These are phyloP conservation scores for Nigrograna mackinnonii DNA, from an alignment of 2,329 filamentous ascomycete species.

Conservation along the genomic window DNA sequence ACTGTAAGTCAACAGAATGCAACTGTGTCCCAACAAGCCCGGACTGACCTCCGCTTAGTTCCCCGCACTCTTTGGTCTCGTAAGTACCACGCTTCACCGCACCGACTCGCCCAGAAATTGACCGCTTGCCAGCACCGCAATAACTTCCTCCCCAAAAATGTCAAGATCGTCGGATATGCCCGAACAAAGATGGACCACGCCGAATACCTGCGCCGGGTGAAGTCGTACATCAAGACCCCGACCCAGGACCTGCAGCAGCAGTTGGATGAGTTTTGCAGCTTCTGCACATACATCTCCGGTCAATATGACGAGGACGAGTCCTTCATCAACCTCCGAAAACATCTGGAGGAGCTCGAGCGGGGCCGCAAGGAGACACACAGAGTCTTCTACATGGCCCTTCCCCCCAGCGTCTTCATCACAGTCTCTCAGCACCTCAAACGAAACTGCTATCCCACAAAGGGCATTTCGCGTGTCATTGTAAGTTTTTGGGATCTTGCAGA, in stretches of 20 bases:
- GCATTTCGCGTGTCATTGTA: slow-evolving; percentile 93
- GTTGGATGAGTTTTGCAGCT: slow-evolving; percentile 81
- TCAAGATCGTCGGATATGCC: slow-evolving; percentile 97
- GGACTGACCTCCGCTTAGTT: slow-evolving; percentile 63
- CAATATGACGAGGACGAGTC: slow-evolving; percentile 98
- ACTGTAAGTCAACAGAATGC: slow-evolving; percentile 64
- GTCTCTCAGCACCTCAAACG: slow-evolving; percentile 97
- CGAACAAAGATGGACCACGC: slow-evolving; percentile 99
- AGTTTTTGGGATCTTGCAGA: slow-evolving; percentile 36
- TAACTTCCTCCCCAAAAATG: slow-evolving; percentile 95
- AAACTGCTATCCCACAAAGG: slow-evolving; percentile 91
- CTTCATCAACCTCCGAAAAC: slow-evolving; percentile 82
- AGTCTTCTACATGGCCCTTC: slow-evolving; percentile 99
- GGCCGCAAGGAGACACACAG: slow-evolving; percentile 83
- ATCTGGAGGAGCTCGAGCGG: slow-evolving; percentile 83
- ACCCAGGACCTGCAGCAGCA: slow-evolving; percentile 98
- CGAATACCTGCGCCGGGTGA: slow-evolving; percentile 92
- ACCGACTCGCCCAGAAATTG: slow-evolving; percentile 12
- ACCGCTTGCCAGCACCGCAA: slow-evolving; percentile 77
- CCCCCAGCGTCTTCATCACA: slow-evolving; percentile 95
- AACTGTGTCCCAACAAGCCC: slow-evolving; percentile 5
- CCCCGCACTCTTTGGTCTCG: slow-evolving; percentile 94
- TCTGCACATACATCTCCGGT: slow-evolving; percentile 94
- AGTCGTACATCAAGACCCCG: slow-evolving; percentile 97
- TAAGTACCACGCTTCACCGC: slow-evolving; percentile 57